Conservation (phyloP, 169 alveolate species). For the Plasmodium inui region DNA sequence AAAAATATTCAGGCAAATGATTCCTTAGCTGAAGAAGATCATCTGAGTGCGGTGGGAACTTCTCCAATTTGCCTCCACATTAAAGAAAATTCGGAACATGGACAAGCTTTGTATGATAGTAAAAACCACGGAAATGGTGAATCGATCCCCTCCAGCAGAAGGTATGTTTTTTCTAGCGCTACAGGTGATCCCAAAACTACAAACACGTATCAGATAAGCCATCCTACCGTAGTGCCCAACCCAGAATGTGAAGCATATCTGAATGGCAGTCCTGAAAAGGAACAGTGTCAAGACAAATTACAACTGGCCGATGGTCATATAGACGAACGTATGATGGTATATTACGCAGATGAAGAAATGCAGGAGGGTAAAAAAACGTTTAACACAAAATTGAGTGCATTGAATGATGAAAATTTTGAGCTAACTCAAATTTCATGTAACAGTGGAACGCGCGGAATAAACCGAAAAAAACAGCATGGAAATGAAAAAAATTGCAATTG, state of each 20-base stretch:
- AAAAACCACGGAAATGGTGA: background rate
- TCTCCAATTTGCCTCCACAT: conserved; percentile 1
- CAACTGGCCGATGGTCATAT: background rate
- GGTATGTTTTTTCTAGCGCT: background rate
- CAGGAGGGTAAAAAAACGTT: background rate
- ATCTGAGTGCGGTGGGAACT: background rate
- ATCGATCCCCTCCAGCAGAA: background rate
- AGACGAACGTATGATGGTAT: background rate
- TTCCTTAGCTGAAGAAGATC: background rate
- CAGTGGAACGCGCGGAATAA: background rate
- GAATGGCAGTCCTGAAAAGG: background rate
- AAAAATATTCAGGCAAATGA: background rate
- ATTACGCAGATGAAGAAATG: conserved; percentile 1
- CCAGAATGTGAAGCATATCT: background rate
- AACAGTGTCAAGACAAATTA: background rate
- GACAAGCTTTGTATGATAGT: background rate
- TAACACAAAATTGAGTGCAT: background rate
- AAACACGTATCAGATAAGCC: background rate
- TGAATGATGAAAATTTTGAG: background rate
- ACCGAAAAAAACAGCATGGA: background rate
- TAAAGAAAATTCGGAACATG: conserved; percentile 9
- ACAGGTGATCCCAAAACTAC: background rate
- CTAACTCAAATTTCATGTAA: background rate
- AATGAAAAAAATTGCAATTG: background rate
- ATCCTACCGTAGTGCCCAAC: conserved; percentile 1